A percentile compares a stretch with the other conserved stretches of the same genome.
Conservation (phyloP, 2,329 filamentous ascomycete genomes). For the Talaromyces verruculosus region DNA sequence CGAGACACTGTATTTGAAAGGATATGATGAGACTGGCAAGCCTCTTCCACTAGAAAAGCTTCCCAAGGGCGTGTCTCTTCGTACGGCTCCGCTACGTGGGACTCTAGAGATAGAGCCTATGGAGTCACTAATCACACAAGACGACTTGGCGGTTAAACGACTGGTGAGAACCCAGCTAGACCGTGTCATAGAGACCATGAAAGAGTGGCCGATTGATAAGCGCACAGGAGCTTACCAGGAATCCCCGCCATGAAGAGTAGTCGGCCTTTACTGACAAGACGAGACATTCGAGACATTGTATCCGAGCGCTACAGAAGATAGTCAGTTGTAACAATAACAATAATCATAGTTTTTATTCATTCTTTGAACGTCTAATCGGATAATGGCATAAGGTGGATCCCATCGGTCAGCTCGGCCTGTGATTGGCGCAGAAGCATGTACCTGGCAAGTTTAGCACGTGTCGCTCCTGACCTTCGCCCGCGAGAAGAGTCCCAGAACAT, state of each 20-base stretch:
- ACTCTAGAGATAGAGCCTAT: slow-evolving; percentile 36
- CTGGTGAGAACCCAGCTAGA: background rate
- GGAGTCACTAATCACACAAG: slow-evolving; percentile 6
- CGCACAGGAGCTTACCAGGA: background rate
- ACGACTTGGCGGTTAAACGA: background rate
- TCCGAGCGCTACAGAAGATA: background rate
- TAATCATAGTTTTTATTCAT: background rate
- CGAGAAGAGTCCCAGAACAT: slow-evolving; percentile 1
- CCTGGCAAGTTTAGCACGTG: slow-evolving; percentile 15
- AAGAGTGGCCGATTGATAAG: slow-evolving; percentile 2
- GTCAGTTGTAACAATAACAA: background rate
- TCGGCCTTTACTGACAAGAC: too few species aligned
- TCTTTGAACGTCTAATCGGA: background rate
- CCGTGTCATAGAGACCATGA: slow-evolving; percentile 6
- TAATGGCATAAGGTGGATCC: background rate
- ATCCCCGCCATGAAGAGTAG: background rate
- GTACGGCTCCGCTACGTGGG: slow-evolving; percentile 32
- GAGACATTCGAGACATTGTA: background rate
- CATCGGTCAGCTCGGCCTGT: background rate
- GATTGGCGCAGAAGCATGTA: slow-evolving; percentile 5
- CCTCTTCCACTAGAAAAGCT: slow-evolving; percentile 21
- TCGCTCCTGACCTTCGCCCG: slow-evolving; percentile 9
- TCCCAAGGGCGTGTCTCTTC: background rate
- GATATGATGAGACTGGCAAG: slow-evolving; percentile 43
- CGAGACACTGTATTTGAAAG: slow-evolving; percentile 47